Evolutionary conservation across 257 asterid genomes (phyloP), one percentile per base, ranked within the genome.

Genomic region (Solanum pimpinellifolium): DNA sequence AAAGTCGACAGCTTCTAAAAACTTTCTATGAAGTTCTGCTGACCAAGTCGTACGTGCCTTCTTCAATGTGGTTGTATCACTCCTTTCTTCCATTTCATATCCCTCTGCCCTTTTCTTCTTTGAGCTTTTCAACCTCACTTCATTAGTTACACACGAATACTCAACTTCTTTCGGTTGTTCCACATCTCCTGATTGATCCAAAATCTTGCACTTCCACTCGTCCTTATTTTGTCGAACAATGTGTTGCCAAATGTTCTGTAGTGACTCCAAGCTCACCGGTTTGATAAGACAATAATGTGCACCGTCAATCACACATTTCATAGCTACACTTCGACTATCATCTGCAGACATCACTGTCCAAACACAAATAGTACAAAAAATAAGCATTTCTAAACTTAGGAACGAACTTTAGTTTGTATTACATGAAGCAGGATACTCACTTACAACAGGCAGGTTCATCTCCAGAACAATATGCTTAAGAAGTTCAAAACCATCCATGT

Each of bases 211-310:
- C 88, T 89, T 95, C 94, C 93, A 91, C 86, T 88, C 98, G 3
- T 94, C 91, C 93, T 92, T 93, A 94, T 89, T 95, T 85, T 92
- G 93, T 13, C 99, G 93, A 87, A 96, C 96, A 56, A 97, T 96
- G 5, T 97, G 99, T 87, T 96, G 99, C 99, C 99, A 97, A 92
- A 97, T 95, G 91, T 96, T 97, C 94, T 95, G 93, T 91, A 97
- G 86, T 1, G 98, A 98, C 93, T 96, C 99, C 72, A 97, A 93
- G 0, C 98, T 91, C 21, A 97, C 95, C 0, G 99, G 99, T 89
- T 97, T 97, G 27, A 92, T 96, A 23, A 97, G 96, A 89, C 96
- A 96, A 88, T 96, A 99, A 41, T 95, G 94, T 6, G 99, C 99
- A 3, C 99, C 99, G 8, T 96, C 99, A 9, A 96, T 93, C 7